These are phyloP conservation scores for Aspergillus cejpii DNA, from an alignment of 2,329 filamentous ascomycete genomes.

Conservation along the genomic window DNA sequence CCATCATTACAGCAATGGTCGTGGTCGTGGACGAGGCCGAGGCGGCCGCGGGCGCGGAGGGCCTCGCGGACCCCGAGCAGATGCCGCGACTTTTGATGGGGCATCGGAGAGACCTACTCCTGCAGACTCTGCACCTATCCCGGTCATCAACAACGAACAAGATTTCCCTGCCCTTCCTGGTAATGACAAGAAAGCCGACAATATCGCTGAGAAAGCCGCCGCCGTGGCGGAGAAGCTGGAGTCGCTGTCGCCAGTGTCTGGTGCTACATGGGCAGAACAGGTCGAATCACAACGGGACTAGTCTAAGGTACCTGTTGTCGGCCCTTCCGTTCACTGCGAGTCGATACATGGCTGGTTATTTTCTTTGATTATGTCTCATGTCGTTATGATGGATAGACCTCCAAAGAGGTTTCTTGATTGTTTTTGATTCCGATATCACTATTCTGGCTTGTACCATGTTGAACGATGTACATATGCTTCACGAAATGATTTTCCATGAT, in stretches of 20 bases:
- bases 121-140: constrained; percentile 13
- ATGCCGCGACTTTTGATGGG: constrained; percentile 15
- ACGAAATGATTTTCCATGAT: not conserved
- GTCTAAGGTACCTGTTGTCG: not conserved
- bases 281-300: constrained; percentile 22
- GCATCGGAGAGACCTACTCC: constrained; percentile 9
- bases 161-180: constrained; percentile 35
- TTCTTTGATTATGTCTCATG: not conserved
- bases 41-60: constrained; percentile 24
- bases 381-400: not conserved
- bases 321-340: not conserved
- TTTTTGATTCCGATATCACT: not conserved
- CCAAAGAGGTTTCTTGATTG: not conserved
- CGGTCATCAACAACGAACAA: constrained; percentile 25
- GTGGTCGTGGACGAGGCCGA: constrained; percentile 30
- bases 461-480: not conserved
- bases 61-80: constrained; percentile 22
- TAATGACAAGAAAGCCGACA: constrained; percentile 18
- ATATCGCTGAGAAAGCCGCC: constrained; percentile 6
- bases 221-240: constrained; percentile 20
- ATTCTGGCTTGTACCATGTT: not conserved
- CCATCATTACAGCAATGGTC: constrained; percentile 12
- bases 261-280: constrained; percentile 31
- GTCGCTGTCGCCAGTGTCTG: constrained; percentile 25
- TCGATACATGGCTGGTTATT: not conserved